phyloP scores from a whole-genome alignment of 1,284 basidiomycete species.

The Cutaneotrichosporon spelunceum region DNA sequence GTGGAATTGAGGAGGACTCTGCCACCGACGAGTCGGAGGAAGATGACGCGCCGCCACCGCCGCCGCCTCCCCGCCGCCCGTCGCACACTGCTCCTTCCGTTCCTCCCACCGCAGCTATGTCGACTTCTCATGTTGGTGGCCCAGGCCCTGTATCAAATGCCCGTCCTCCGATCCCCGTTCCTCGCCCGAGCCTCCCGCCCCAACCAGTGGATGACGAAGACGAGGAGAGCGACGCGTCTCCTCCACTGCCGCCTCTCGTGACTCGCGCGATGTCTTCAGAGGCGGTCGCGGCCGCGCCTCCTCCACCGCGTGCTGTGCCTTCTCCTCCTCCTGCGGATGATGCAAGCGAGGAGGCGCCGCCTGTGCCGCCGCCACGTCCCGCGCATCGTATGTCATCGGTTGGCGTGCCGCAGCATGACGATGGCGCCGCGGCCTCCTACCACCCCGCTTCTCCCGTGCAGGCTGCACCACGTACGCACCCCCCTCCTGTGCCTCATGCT shows the following conservation, averaged over 20 bases:
- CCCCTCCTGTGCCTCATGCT: neutral
- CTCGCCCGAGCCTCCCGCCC: conserved; percentile 11
- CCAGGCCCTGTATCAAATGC: conserved; percentile 1
- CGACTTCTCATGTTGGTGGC: conserved; percentile 19
- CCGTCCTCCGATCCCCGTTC: conserved; percentile 2
- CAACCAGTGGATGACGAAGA: conserved; percentile 12
- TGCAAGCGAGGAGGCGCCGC: conserved; percentile 10
- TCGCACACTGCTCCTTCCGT: conserved; percentile 5
- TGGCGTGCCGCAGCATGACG: conserved; percentile 1
- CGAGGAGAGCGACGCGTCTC: conserved; percentile 24
- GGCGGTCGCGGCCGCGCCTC: conserved; percentile 13
- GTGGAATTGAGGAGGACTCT: neutral
- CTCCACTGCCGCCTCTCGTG: conserved; percentile 16
- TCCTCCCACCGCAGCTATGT: conserved; percentile 2
- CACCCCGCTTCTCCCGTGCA: neutral
- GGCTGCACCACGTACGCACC: neutral
- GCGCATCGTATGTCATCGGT: conserved; percentile 15
- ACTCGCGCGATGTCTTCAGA: conserved; percentile 1
- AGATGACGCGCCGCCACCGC: conserved; percentile 21
- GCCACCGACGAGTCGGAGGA: conserved; percentile 18
- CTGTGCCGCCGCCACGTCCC: conserved; percentile 15
- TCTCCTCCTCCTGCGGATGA: conserved; percentile 22
- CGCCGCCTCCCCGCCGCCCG: conserved; percentile 12
- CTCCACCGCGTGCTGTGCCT: conserved; percentile 19
- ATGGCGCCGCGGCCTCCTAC: neutral